Base-by-base conservation (phyloP, 768 basidiomycete genomes). In the Leccinum truebloodii region DNA sequence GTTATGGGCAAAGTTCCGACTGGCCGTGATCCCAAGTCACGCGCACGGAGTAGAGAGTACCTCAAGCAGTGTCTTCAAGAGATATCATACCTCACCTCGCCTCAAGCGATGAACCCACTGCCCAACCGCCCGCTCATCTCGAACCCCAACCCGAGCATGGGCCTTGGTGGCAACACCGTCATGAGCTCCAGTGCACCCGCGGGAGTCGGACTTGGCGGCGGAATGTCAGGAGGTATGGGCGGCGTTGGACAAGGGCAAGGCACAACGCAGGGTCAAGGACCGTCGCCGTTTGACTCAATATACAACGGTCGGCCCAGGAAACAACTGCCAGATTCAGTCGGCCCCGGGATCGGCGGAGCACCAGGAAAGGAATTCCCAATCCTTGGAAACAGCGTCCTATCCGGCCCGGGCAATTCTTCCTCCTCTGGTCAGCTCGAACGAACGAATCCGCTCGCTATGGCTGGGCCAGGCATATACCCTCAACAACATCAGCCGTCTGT, bases 21-120 rank as follows among this genome's bases (percentile, higher is more conserved):
- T 9, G 92, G 89, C 35, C 86, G 94, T 59, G 96, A 98, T 76
- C 94, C 94, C n/a, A 96, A 97, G 76, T 91, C 92, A 68, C 84
- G 96, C 69, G 94, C 95, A 48, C 83, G 94, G 59, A 95, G 94
- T 77, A 82, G 95, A 58, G 97, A 99, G 63, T 99, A 98, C 74
- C 83, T 99, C 67, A 99, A 98, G 76, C 96, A 99, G 88, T 98
- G 97, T 76, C 81, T 99, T 26, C 97, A 98, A 78, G 97, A 99
- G 81, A 92, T 99, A 65, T 92, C 93, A 13, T 99, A 99, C 76
- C 80, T 99, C 57, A 99, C 97, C 1, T 98, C 96, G 0, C 89
- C 94, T 1, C 92, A 97, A 73, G 95, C 97, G 6, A 89, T 98
- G 84, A 99, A 99, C 73, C 97, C 97, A 49, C 81, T 98, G 54